These are phyloP conservation scores for Aspergillus sp. DNA, from an alignment of 2,329 filamentous ascomycete species.

Conservation along the genomic window DNA sequence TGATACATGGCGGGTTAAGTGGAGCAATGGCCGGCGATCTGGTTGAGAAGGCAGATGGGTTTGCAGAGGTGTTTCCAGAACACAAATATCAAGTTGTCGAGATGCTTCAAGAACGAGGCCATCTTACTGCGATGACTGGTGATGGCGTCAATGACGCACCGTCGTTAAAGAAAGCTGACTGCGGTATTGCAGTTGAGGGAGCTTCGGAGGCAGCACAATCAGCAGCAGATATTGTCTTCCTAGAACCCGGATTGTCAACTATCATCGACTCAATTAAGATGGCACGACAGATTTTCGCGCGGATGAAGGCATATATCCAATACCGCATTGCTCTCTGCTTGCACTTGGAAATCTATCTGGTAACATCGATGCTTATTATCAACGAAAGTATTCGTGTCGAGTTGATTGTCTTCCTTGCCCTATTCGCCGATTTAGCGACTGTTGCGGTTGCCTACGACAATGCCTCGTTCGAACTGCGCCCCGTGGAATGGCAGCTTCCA, in stretches of 20 bases:
- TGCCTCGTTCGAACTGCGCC: slow-evolving; percentile 73
- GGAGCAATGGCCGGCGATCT: slow-evolving; percentile 74
- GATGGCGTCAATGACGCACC: slow-evolving; percentile 75
- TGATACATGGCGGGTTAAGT: slow-evolving; percentile 72
- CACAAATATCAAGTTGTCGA: slow-evolving; percentile 76
- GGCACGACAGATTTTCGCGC: slow-evolving; percentile 72
- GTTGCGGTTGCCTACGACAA: slow-evolving; percentile 82
- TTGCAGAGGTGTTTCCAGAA: slow-evolving; percentile 73
- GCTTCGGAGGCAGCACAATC: slow-evolving; percentile 71
- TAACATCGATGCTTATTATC: slow-evolving; percentile 76
- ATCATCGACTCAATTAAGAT: slow-evolving; percentile 74
- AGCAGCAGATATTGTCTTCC: slow-evolving; percentile 72
- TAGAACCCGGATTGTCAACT: slow-evolving; percentile 68
- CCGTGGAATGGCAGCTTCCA: slow-evolving; percentile 78
- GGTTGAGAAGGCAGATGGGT: slow-evolving; percentile 72
- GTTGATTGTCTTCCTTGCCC: slow-evolving; percentile 74
- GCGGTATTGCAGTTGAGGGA: slow-evolving; percentile 72
- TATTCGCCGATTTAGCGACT: slow-evolving; percentile 78
- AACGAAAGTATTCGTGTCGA: slow-evolving; percentile 74
- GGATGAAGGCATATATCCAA: slow-evolving; percentile 76
- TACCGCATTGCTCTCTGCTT: slow-evolving; percentile 75
- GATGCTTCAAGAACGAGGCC: slow-evolving; percentile 71
- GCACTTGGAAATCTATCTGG: slow-evolving; percentile 74
- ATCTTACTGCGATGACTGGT: slow-evolving; percentile 73
- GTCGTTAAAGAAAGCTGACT: slow-evolving; percentile 72